A percentile compares a stretch with the other conserved stretches of the same genome.
These are phyloP conservation scores for Pichia sp. DNA, from an alignment of 1,139 yeast genomes.

Conservation along the genomic window DNA sequence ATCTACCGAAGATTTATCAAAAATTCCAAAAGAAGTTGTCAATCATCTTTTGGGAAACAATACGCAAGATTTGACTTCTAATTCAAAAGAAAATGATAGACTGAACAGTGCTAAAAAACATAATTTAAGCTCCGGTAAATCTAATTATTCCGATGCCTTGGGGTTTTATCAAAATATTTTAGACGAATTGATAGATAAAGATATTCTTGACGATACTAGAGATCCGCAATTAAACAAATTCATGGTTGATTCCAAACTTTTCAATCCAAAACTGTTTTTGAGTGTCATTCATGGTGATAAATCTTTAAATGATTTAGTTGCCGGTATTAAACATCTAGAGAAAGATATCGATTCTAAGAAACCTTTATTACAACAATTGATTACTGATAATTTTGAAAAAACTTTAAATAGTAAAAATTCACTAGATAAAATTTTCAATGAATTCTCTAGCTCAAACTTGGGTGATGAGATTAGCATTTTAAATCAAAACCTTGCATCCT, in stretches of 20 bases:
- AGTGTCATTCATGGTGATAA: conserved; percentile 67
- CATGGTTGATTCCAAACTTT: conserved; percentile 65
- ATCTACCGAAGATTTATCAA: conserved; percentile 27
- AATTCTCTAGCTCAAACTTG: conserved; percentile 35
- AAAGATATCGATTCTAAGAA: conserved; percentile 57
- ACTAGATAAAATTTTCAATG: conserved; percentile 51
- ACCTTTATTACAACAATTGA: conserved; percentile 57
- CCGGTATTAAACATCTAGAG: conserved; percentile 55
- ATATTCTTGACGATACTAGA: conserved; percentile 38
- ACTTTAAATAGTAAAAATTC: conserved; percentile 73
- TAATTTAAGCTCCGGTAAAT: conserved; percentile 11
- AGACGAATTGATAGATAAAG: conserved; percentile 37
- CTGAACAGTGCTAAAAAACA: conserved; percentile 15
- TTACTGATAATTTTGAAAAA: conserved; percentile 66
- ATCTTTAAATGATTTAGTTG: conserved; percentile 54
- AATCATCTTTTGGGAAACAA: conserved; percentile 32
- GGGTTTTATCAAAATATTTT: conserved; percentile 44
- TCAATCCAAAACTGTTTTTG: conserved; percentile 65
- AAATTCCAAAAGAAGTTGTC: conserved; percentile 32
- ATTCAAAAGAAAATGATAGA: conserved; percentile 12
- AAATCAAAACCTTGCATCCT: conserved; percentile 20
- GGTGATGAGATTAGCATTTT: conserved; percentile 18
- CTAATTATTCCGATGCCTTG: conserved; percentile 43
- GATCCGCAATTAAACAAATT: conserved; percentile 42
- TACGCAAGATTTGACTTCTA: conserved; percentile 19